Evolutionary conservation across 2,329 filamentous ascomycete species (phyloP).

Genomic region (Alternaria viburni): DNA sequence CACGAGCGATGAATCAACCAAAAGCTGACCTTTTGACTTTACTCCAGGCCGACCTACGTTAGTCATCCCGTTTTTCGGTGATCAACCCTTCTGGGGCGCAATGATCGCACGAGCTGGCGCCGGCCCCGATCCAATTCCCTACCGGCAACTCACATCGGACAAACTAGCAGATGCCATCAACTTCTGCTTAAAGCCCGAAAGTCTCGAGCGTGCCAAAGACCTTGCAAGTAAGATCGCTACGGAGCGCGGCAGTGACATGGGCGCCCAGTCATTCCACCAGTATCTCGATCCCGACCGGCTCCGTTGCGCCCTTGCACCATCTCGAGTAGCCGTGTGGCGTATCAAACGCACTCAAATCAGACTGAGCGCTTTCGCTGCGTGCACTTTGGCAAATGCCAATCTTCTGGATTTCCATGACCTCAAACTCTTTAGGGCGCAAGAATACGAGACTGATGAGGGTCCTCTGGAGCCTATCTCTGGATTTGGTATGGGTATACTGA

Average conservation of each 20-base stretch:
- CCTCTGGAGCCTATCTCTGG: conserved; percentile 27
- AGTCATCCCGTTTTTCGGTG: conserved; percentile 77
- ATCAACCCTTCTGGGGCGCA: conserved; percentile 61
- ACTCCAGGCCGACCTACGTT: conserved; percentile 77
- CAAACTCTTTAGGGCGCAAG: conserved; percentile 23
- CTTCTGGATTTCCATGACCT: conserved; percentile 23
- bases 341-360: conserved; percentile 28
- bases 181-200: conserved; percentile 51
- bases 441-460: conserved; percentile 21
- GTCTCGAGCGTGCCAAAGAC: conserved; percentile 22
- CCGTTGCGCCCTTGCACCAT: conserved; percentile 29
- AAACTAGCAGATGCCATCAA: conserved; percentile 56
- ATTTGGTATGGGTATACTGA: conserved; percentile 64
- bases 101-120: conserved; percentile 60
- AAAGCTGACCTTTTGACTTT: conserved; percentile 50
- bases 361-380: conserved; percentile 33
- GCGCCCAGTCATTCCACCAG: conserved; percentile 32
- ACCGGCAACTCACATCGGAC: conserved; percentile 46
- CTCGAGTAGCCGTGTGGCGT: conserved; percentile 30
- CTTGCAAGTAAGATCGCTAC: conserved; percentile 31
- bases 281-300: conserved; percentile 32
- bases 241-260: conserved; percentile 35
- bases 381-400: conserved; percentile 23
- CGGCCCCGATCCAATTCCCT: conserved; percentile 58
- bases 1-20: no score